phyloP scores from a whole-genome alignment of 441 rosid genomes.

The Eugenia klotzschiana region DNA sequence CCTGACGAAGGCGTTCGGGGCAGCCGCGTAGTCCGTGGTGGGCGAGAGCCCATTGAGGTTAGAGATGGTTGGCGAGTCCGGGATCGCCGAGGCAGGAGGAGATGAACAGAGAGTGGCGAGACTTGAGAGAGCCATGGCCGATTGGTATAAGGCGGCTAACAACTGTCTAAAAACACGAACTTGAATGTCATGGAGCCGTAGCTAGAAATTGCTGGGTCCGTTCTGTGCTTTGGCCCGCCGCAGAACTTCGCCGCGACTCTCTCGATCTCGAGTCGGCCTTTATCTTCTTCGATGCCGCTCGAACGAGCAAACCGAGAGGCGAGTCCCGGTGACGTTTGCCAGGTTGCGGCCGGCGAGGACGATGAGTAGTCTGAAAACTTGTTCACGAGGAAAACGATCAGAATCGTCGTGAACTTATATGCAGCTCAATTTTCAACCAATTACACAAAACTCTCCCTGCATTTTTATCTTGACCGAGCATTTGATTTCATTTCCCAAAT shows the following conservation, averaged over 20 bases:
- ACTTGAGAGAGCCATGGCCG: background rate
- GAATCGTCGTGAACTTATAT: background rate
- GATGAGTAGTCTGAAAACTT: background rate
- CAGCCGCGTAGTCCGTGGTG: background rate
- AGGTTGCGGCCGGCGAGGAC: background rate
- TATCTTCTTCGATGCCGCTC: background rate
- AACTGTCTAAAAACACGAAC: background rate
- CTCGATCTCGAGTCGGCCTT: background rate
- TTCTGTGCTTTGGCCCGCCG: background rate
- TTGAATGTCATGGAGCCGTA: background rate
- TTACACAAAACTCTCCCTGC: too few species aligned
- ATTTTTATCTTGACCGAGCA: too few species aligned
- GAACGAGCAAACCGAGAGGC: background rate
- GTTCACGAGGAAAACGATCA: too few species aligned
- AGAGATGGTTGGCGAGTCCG: slow-evolving; percentile 3
- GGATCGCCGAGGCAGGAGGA: background rate
- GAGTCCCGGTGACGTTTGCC: background rate
- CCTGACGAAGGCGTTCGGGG: slow-evolving; percentile 7
- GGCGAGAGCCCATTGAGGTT: slow-evolving; percentile 2
- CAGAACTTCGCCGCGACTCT: background rate
- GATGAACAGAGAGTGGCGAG: background rate
- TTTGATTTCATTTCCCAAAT: background rate
- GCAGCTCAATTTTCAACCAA: background rate
- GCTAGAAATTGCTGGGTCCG: background rate
- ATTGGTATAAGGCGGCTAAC: background rate